A percentile compares a stretch with the other conserved stretches of the same genome.
phyloP scores from a whole-genome alignment of 352 stramenopile genomes.

The Peronospora destructor region DNA sequence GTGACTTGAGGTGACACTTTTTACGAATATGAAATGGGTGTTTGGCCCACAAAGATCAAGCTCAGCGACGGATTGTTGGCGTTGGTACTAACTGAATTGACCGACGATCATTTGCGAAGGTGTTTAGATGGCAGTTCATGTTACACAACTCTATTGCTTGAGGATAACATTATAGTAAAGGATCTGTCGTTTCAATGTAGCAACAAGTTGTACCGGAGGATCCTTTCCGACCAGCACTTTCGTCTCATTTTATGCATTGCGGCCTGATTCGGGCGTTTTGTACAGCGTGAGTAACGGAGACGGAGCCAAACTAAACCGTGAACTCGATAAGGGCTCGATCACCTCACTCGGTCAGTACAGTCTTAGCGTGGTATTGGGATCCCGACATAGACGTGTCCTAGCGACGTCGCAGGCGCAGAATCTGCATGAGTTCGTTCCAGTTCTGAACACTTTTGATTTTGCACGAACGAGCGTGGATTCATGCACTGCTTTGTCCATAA shows the following conservation, averaged over 20 bases:
- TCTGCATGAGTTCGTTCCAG: constrained; percentile 11
- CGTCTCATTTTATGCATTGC: constrained; percentile 8
- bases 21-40: too few species aligned
- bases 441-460: constrained; percentile 10
- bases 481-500: not conserved
- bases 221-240: constrained; percentile 15
- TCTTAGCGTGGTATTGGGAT: constrained; percentile 17
- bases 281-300: constrained; percentile 8
- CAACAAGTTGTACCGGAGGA: too few species aligned
- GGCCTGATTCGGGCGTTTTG: not conserved
- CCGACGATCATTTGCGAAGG: too few species aligned
- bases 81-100: too few species aligned
- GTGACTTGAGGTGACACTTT: too few species aligned
- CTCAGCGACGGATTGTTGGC: too few species aligned
- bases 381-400: constrained; percentile 19
- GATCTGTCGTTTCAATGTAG: too few species aligned
- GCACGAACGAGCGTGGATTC: constrained; percentile 17
- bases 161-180: too few species aligned
- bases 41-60: too few species aligned
- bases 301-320: constrained; percentile 3
- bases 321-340: constrained; percentile 1
- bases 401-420: constrained; percentile 20
- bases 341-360: not conserved
- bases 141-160: too few species aligned
- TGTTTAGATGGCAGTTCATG: too few species aligned